Base-by-base conservation (phyloP, 164 flowering plant species). In the Nymphaea thermarum region DNA sequence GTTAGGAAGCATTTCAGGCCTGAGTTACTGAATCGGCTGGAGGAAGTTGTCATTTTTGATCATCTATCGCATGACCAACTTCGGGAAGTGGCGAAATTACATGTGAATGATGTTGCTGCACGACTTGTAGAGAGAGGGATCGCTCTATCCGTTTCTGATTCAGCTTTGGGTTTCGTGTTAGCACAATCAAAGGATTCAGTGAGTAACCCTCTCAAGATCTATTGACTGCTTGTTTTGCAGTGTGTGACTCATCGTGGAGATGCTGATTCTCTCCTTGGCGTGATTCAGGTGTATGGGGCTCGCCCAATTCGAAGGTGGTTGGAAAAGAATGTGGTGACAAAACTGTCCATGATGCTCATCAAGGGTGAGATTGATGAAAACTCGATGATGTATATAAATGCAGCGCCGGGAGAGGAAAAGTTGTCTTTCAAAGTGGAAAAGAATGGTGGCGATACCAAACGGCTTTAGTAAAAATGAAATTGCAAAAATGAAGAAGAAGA, bases 231-330 rank as follows among this genome's bases (percentile, higher is more conserved):
- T 25, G 36, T 25, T 25, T 25, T 25, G 36, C 36, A 25, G 36
- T 25, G 36, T 25, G 0, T 25, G 36, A 25, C 36, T 25, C 36
- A 25, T 25, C 36, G 1, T 25, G 36, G 36, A 25, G 36, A 25
- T 25, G 36, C 36, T 25, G 36, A 25, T 25, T 25, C 36, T 25
- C 36, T 25, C 36, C 36, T 25, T 25, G 36, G 36, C 36, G 36
- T 25, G 36, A 25, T 25, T 25, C 36, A 25, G 88, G 88, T 91
- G 70, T 90, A 88, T 71, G 98, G 96, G 10, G 96, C 96, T 2
- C 82, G 96, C 51, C 96, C 96, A 0, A 93, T 93, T 4, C 84
- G 96, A 75, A 86, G 98, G 62, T 93, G 96, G 95, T 72, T 90
- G 36, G 96, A 93, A 84, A 93, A 74, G 80, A 84, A 71, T 75